phyloP scores from a whole-genome alignment of 208 protist genomes.

The Angomonas deanei region DNA sequence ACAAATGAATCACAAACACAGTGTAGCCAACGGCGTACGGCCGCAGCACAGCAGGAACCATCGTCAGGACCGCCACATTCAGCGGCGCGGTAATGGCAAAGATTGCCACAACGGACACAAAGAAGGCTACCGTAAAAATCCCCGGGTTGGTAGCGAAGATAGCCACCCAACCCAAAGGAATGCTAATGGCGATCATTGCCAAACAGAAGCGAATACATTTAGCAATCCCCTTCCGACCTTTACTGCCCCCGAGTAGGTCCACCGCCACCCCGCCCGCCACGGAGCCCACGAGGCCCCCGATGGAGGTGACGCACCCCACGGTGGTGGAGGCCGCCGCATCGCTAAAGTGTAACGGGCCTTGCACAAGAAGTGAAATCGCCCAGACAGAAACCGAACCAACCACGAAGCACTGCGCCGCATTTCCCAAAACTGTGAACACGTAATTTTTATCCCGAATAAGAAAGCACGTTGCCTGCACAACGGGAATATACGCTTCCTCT shows the following conservation, averaged over 20 bases:
- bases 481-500: slow-evolving; percentile 13
- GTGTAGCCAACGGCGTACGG: slow-evolving; percentile 83
- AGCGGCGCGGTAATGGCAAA: slow-evolving; percentile 79
- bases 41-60: slow-evolving; percentile 53
- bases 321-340: slow-evolving; percentile 30
- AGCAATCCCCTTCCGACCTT: slow-evolving; percentile 24
- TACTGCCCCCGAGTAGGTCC: slow-evolving; percentile 64
- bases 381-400: slow-evolving; percentile 73
- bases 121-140: slow-evolving; percentile 34
- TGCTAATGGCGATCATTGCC: slow-evolving; percentile 34
- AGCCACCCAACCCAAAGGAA: slow-evolving; percentile 41
- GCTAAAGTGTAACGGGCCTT: slow-evolving; percentile 49
- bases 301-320: slow-evolving; percentile 53
- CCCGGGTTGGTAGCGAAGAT: slow-evolving; percentile 22
- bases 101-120: slow-evolving; percentile 42
- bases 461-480: slow-evolving; percentile 20
- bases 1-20: slow-evolving; percentile 82
- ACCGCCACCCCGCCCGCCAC: slow-evolving; percentile 50
- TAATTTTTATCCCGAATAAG: slow-evolving; percentile 60
- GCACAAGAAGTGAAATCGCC: slow-evolving; percentile 69
- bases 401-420: slow-evolving; percentile 84
- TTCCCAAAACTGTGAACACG: slow-evolving; percentile 62
- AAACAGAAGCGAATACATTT: slow-evolving; percentile 55
- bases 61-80: slow-evolving; percentile 63
- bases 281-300: slow-evolving; percentile 65